These are phyloP conservation scores for Butyriboletus loyo DNA, from an alignment of 768 basidiomycete genomes.

Conservation along the genomic window DNA sequence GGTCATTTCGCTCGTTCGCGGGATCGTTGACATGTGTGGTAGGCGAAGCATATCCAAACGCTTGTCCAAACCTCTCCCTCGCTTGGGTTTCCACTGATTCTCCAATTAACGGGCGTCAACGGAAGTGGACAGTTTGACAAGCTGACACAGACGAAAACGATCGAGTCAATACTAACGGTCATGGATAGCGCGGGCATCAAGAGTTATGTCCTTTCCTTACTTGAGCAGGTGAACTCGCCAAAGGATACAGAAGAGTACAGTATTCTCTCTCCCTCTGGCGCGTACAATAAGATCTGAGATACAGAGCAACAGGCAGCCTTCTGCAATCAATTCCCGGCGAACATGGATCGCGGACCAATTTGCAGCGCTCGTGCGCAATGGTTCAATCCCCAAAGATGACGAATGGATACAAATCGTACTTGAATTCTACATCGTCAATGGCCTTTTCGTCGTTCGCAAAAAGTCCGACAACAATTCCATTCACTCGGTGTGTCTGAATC, in stretches of 20 bases:
- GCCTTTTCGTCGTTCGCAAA: constrained; percentile 75
- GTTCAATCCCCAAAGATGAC: constrained; percentile 75
- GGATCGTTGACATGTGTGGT: not conserved
- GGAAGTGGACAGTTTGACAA: constrained; percentile 89
- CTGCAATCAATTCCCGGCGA: constrained; percentile 54
- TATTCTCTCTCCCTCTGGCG: not conserved
- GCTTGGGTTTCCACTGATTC: constrained; percentile 79
- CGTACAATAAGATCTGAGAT: constrained; percentile 13
- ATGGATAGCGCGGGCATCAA: constrained; percentile 74
- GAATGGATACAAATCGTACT: constrained; percentile 71
- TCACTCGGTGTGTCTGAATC: constrained; percentile 48
- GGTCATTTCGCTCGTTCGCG: not conserved
- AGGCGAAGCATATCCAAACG: constrained; percentile 75
- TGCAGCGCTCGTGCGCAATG: constrained; percentile 71
- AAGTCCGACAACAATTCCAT: constrained; percentile 63
- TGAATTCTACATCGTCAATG: constrained; percentile 80
- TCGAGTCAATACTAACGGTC: constrained; percentile 76
- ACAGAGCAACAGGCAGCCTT: constrained; percentile 38
- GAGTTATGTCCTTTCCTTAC: constrained; percentile 70
- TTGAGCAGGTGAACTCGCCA: constrained; percentile 55
- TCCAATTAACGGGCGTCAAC: constrained; percentile 79
- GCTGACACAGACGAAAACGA: constrained; percentile 88
- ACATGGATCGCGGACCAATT: constrained; percentile 89
- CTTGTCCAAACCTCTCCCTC: constrained; percentile 74
- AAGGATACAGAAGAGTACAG: constrained; percentile 43